phyloP scores from a whole-genome alignment of 805 yeast genomes.

The Teunomyces stri region DNA sequence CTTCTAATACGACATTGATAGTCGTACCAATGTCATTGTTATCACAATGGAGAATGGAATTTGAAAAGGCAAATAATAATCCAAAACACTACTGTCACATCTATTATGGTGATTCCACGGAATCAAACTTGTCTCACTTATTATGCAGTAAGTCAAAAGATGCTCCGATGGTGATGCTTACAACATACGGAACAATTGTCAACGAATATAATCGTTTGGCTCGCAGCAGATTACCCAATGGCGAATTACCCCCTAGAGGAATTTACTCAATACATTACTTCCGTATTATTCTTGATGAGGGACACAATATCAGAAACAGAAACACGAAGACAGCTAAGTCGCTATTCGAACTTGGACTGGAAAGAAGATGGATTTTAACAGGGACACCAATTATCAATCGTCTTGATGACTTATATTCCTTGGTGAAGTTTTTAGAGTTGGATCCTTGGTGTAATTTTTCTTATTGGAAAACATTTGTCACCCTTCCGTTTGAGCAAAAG shows the following conservation, averaged over 20 bases:
- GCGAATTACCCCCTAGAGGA: slow-evolving; percentile 43
- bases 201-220: slow-evolving; percentile 62
- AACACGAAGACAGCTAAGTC: slow-evolving; percentile 78
- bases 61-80: slow-evolving; percentile 52
- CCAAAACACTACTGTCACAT: slow-evolving; percentile 48
- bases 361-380: slow-evolving; percentile 79
- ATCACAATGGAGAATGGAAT: slow-evolving; percentile 90
- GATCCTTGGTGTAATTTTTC: slow-evolving; percentile 88
- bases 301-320: slow-evolving; percentile 82
- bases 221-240: slow-evolving; percentile 25
- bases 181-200: slow-evolving; percentile 85
- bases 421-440: slow-evolving; percentile 69
- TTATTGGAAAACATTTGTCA: slow-evolving; percentile 84
- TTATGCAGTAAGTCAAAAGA: slow-evolving; percentile 38
- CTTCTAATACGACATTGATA: slow-evolving; percentile 68
- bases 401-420: slow-evolving; percentile 79
- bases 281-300: slow-evolving; percentile 83
- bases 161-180: slow-evolving; percentile 69
- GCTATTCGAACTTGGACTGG: slow-evolving; percentile 59
- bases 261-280: slow-evolving; percentile 71
- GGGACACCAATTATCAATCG: slow-evolving; percentile 93
- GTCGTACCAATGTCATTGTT: slow-evolving; percentile 88
- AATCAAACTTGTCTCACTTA: slow-evolving; percentile 46
- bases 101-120: slow-evolving; percentile 70
- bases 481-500: slow-evolving; percentile 77